These are phyloP conservation scores for Nematodospora valgi DNA, from an alignment of 805 yeast genomes.

Conservation along the genomic window DNA sequence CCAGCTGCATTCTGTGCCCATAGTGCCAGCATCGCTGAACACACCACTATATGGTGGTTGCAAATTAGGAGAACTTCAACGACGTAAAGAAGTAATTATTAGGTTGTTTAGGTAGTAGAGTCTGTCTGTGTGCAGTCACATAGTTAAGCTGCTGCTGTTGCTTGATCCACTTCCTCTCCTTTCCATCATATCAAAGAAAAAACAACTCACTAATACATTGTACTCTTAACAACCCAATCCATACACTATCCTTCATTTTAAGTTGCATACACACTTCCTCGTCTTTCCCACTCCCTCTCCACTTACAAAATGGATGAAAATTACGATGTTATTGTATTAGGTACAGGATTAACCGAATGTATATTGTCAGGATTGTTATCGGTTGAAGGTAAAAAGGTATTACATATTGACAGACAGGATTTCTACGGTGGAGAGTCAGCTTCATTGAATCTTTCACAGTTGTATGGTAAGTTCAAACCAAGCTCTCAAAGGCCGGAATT, in stretches of 20 bases:
- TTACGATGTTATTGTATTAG: conserved; percentile 95
- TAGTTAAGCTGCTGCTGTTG: too few species aligned
- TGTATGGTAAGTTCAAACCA: conserved; percentile 84
- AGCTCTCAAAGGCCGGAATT: conserved; percentile 61
- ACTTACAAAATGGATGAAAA: conserved; percentile 74
- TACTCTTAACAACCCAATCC: too few species aligned
- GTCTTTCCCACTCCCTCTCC: not conserved
- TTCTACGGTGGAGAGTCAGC: conserved; percentile 95
- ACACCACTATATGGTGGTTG: too few species aligned
- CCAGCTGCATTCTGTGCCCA: too few species aligned
- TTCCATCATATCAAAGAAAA: conserved; percentile 1
- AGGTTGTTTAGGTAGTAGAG: too few species aligned
- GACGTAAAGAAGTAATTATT: too few species aligned
- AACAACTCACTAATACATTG: too few species aligned
- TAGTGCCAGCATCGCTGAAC: too few species aligned
- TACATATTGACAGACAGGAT: conserved; percentile 94
- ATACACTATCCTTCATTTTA: too few species aligned
- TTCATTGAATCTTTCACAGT: conserved; percentile 66
- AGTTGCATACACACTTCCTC: not conserved
- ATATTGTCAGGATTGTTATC: conserved; percentile 89
- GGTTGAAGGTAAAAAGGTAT: conserved; percentile 96
- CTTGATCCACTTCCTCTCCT: not conserved
- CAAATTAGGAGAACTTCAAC: too few species aligned
- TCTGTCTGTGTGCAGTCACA: too few species aligned
- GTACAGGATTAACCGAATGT: conserved; percentile 95